Base-by-base conservation (phyloP, 352 stramenopile genomes). In the Globisporangium spiculum region DNA sequence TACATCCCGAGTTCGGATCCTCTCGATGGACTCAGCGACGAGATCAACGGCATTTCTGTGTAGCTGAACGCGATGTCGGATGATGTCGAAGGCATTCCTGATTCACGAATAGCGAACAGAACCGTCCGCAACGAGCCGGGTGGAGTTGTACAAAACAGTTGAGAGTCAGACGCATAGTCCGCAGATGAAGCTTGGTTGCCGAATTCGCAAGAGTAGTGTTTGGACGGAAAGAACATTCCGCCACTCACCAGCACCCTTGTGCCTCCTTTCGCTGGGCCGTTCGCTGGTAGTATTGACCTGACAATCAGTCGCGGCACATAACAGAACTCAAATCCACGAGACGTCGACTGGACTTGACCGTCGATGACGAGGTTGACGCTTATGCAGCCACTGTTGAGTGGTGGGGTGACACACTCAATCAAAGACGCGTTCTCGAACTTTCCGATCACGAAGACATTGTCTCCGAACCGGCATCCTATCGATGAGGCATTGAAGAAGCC, bases 191-290 rank as follows among this genome's bases (percentile, higher is more conserved):
- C 34, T 7, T 53, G 27, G 10, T 72, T 48, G 3, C 74, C 78
- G 70, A 85, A 85, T 1, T 38, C 22, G 18, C 78, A 85, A 0
- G 14, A 41, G 16, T 82, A 82, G 14, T 24, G 55, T 32, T 34
- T 60, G 30, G 72, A 60, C 3, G 27, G 20, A 7, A 60, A 26
- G 56, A 87, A 84, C 12, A 55, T 27, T 1, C 75, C 68, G 14
- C 78, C 80, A 58, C 41, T 70, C 2, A 88, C 56, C 1, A 83
- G 4, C 4, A 85, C 70, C 22, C 75, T 63, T 1, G 80, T 88
- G n/a, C 75, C 74, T 14, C 80, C 80, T 26, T 60, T 66, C 16
- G 48, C 56, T 22, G 78, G 75, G 1, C 80, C 80, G 24, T 44
- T 75, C 22, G 67, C 60, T 27, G 80, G 80, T 10, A 66, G 71